Evolutionary conservation across 345 rosid genomes (phyloP).

Genomic region (Eucalyptus regnans): DNA sequence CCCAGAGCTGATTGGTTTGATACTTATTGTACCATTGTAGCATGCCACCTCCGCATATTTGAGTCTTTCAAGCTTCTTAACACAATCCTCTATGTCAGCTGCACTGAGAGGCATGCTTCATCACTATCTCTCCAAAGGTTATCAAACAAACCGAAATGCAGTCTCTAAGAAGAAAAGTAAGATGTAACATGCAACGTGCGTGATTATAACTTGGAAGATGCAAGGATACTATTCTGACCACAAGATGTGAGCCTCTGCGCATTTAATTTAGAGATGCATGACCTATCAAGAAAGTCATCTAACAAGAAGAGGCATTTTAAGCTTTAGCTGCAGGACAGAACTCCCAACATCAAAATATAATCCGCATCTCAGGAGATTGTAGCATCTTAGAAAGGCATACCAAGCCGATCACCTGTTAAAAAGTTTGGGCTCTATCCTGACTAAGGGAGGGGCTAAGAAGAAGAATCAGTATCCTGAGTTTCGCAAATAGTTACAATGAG

Average conservation of each 20-base stretch:
- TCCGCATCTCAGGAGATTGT: background rate
- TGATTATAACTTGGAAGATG: background rate
- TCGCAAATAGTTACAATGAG: background rate
- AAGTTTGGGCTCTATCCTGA: background rate
- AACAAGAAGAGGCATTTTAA: background rate
- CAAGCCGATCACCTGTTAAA: background rate
- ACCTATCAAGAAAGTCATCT: background rate
- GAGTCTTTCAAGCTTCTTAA: constrained; percentile 47
- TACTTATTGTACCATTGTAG: constrained; percentile 60
- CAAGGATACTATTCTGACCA: background rate
- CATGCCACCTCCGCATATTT: constrained; percentile 70
- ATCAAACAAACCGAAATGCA: background rate
- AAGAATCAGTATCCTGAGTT: background rate
- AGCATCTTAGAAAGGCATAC: background rate
- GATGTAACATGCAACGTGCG: background rate
- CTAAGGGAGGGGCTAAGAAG: background rate
- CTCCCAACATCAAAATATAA: background rate
- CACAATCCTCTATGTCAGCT: constrained; percentile 53
- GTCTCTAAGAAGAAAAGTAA: background rate
- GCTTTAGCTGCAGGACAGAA: background rate
- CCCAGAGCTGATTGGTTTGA: constrained; percentile 81
- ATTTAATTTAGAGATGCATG: background rate
- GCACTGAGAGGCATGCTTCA: constrained; percentile 35
- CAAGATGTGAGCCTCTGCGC: background rate
- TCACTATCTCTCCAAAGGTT: background rate